phyloP scores from a whole-genome alignment of 202 grass and related monocot genomes.

The Bolboschoenoplectus hybrid region DNA sequence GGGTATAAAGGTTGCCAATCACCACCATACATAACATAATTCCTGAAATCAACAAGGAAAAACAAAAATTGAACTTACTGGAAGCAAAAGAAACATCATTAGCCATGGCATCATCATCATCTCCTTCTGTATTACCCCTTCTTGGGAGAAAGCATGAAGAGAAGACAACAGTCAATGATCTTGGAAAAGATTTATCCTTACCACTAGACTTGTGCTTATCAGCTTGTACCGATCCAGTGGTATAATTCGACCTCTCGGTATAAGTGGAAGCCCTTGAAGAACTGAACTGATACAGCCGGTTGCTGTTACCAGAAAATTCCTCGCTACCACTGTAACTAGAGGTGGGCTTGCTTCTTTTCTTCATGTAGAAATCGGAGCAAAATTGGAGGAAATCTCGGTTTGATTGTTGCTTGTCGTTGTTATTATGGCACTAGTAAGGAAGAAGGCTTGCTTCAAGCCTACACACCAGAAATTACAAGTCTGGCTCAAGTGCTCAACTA shows the following conservation, averaged over 20 bases:
- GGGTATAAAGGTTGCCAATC: neutral
- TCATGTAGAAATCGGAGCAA: constrained; percentile 47
- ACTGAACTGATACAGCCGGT: constrained; percentile 46
- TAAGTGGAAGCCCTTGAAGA: constrained; percentile 55
- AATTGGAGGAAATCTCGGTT: neutral
- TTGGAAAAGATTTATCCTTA: constrained; percentile 12
- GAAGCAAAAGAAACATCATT: constrained; percentile 52
- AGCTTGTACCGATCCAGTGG: neutral
- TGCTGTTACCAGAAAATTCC: constrained; percentile 36
- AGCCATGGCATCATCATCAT: constrained; percentile 1
- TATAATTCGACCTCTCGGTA: constrained; percentile 40
- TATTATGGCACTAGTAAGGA: neutral
- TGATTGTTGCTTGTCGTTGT: neutral
- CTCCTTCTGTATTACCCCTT: constrained; percentile 35
- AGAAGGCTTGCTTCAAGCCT: neutral
- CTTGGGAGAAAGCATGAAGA: constrained; percentile 52
- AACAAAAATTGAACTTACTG: constrained; percentile 45
- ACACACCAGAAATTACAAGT: neutral
- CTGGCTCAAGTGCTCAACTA: neutral
- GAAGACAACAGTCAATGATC: constrained; percentile 39
- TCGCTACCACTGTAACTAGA: constrained; percentile 24
- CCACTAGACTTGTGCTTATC: neutral
- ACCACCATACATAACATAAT: constrained; percentile 14
- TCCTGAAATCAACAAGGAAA: constrained; percentile 5
- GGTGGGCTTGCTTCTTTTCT: constrained; percentile 31